A percentile compares a stretch with the other conserved stretches of the same genome.
These are phyloP conservation scores for Colletotrichum neosansevieriae DNA, from an alignment of 2,329 filamentous ascomycete genomes.

Conservation along the genomic window DNA sequence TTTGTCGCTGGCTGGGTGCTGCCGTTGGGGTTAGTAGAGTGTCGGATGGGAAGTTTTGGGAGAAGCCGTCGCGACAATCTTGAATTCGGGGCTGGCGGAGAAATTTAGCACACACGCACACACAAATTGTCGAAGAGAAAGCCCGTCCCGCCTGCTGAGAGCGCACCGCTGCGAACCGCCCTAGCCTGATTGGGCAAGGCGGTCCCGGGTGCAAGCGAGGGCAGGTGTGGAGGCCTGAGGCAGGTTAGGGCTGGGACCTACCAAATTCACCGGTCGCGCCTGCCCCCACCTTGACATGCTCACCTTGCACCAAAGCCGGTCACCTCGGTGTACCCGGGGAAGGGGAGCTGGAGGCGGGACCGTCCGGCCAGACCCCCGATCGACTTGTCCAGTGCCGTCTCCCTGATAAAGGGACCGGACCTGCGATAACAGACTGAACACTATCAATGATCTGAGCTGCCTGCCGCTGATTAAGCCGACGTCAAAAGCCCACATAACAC, in stretches of 20 bases:
- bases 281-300: neutral
- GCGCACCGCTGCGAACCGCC: conserved; percentile 31
- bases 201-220: conserved; percentile 51
- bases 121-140: conserved; percentile 42
- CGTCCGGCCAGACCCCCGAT: conserved; percentile 2
- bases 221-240: conserved; percentile 44
- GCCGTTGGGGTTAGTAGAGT: conserved; percentile 43
- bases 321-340: conserved; percentile 7
- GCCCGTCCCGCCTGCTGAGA: conserved; percentile 24
- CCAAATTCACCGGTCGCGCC: conserved; percentile 10
- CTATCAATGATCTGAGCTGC: neutral
- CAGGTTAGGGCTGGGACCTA: conserved; percentile 58
- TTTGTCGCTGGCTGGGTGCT: conserved; percentile 42
- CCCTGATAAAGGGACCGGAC: no score
- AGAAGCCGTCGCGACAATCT: conserved; percentile 41
- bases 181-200: conserved; percentile 51
- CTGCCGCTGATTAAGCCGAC: conserved; percentile 30
- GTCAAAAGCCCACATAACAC: neutral
- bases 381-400: neutral
- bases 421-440: neutral
- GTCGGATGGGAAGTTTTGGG: conserved; percentile 39
- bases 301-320: neutral
- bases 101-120: conserved; percentile 42
- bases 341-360: neutral
- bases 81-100: conserved; percentile 40